Conservation (phyloP, 257 asterid genomes). For the Rubia yunnanensis region DNA sequence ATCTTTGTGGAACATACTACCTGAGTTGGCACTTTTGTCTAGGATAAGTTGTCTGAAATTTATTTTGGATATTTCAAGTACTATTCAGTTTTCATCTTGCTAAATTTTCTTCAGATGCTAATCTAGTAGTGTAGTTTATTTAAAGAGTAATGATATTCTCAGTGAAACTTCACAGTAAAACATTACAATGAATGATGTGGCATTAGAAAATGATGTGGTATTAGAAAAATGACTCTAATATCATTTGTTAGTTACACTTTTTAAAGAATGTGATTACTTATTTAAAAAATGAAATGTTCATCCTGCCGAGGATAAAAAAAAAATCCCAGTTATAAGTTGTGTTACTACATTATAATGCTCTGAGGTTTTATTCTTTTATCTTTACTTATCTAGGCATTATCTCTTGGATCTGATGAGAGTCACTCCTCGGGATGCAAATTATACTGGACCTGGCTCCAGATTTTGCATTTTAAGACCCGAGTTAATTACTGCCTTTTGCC, state of each 20-base stretch:
- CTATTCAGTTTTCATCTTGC: not conserved
- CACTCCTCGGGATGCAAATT: slow-evolving; percentile 98
- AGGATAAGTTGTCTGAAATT: not conserved
- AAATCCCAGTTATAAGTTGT: not conserved
- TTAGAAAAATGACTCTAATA: too few species aligned
- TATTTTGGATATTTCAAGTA: not conserved
- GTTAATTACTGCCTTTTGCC: slow-evolving; percentile 66
- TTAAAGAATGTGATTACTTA: too few species aligned
- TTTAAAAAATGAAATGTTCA: not conserved
- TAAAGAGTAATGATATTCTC: too few species aligned
- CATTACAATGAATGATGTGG: too few species aligned
- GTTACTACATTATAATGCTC: not conserved
- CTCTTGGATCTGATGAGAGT: slow-evolving; percentile 93
- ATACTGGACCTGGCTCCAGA: slow-evolving; percentile 64
- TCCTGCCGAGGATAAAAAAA: not conserved
- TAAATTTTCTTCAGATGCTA: not conserved
- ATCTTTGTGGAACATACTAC: not conserved
- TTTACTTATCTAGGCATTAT: slow-evolving; percentile 53
- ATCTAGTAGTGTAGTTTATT: not conserved
- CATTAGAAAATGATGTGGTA: too few species aligned
- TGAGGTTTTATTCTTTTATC: not conserved
- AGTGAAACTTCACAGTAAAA: too few species aligned
- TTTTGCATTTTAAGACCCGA: slow-evolving; percentile 92
- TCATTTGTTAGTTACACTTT: too few species aligned
- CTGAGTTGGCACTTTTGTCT: too few species aligned